Percentiles rank a stretch among this genome's conserved stretches.
Evolutionary conservation across 352 stramenopile genomes (phyloP).

Genomic region (Pythium aphanidermatum): DNA sequence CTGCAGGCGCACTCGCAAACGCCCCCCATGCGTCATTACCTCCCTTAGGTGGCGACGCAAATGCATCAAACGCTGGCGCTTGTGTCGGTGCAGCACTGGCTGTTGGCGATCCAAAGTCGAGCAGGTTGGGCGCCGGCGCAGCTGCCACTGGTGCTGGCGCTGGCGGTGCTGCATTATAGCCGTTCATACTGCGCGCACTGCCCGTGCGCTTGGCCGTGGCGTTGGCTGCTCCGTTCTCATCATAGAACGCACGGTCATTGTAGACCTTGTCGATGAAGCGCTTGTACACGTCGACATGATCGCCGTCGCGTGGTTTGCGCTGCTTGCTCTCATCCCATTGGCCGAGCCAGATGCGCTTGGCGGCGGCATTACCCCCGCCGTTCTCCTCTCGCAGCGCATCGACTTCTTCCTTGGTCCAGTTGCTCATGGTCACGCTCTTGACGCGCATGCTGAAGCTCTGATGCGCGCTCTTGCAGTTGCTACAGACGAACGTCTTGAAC

Average conservation of each 20-base stretch:
- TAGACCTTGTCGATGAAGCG: slow-evolving; percentile 82
- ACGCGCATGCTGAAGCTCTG: slow-evolving; percentile 93
- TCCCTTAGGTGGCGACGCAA: slow-evolving; percentile 19
- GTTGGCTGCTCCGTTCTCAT: slow-evolving; percentile 27
- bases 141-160: not conserved
- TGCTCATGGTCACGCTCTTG: slow-evolving; percentile 94
- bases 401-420: slow-evolving; percentile 91
- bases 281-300: slow-evolving; percentile 83
- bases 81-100: slow-evolving; percentile 16
- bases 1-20: slow-evolving; percentile 26
- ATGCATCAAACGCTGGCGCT: slow-evolving; percentile 35
- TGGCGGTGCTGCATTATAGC: not conserved
- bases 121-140: slow-evolving; percentile 30
- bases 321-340: slow-evolving; percentile 67
- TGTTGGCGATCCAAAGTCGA: slow-evolving; percentile 46
- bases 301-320: slow-evolving; percentile 63
- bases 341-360: slow-evolving; percentile 81
- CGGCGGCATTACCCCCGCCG: slow-evolving; percentile 84
- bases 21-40: slow-evolving; percentile 20
- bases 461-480: slow-evolving; percentile 93
- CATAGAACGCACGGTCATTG: slow-evolving; percentile 77
- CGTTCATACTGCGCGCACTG: slow-evolving; percentile 9
- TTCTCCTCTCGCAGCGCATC: slow-evolving; percentile 81
- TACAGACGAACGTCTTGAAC: slow-evolving; percentile 91
- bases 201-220: not conserved